Conservation (phyloP, 768 basidiomycete species). For the Lactifluus hygrophoroides region DNA sequence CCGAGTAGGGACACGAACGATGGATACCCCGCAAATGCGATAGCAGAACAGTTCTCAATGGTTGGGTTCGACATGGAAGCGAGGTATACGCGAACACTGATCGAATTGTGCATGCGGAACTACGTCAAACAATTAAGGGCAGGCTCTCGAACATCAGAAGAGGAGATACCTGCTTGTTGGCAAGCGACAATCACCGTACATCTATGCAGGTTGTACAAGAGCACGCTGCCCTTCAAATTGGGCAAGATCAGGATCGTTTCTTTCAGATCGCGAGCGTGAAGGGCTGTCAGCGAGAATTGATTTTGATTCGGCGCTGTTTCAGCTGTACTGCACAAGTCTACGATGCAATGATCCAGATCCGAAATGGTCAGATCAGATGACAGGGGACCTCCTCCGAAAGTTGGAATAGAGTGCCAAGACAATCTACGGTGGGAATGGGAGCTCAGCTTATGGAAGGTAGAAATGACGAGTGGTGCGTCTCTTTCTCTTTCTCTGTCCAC, state of each 20-base stretch:
- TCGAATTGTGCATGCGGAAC: constrained; percentile 86
- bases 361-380: constrained; percentile 53
- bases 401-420: constrained; percentile 33
- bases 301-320: neutral
- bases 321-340: constrained; percentile 41
- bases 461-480: neutral
- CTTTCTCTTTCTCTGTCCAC: constrained; percentile 11
- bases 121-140: constrained; percentile 26
- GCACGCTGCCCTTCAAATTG: constrained; percentile 55
- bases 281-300: constrained; percentile 37
- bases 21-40: constrained; percentile 64
- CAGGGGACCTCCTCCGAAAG: constrained; percentile 24
- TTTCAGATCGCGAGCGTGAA: constrained; percentile 55
- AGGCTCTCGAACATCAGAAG: neutral
- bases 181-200: constrained; percentile 66
- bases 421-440: constrained; percentile 40
- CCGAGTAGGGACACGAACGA: constrained; percentile 20
- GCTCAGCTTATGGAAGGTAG: constrained; percentile 36
- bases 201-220: constrained; percentile 53
- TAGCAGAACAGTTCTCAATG: constrained; percentile 62
- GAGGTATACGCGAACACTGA: constrained; percentile 54
- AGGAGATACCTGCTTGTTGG: constrained; percentile 55
- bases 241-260: constrained; percentile 62
- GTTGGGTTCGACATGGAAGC: constrained; percentile 62
- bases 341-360: constrained; percentile 59